These are phyloP conservation scores for Talaromyces proteolyticus DNA, from an alignment of 495 filamentous ascomycete species.

Conservation along the genomic window DNA sequence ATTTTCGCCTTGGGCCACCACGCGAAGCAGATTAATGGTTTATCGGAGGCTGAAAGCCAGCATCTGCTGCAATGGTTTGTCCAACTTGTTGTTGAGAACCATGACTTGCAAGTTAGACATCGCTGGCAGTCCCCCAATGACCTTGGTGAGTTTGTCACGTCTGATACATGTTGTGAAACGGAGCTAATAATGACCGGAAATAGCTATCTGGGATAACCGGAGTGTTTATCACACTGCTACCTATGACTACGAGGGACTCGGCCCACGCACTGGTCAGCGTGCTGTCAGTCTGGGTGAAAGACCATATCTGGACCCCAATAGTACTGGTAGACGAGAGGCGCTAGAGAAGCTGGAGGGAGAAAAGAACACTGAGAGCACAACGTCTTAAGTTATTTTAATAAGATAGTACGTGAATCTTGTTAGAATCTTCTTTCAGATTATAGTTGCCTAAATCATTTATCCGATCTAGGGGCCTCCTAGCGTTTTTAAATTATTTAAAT, in stretches of 20 bases:
- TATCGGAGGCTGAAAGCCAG: constrained; percentile 51
- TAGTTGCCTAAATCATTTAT: too few relatives aligned
- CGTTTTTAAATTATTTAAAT: too few relatives aligned
- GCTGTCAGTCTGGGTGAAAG: constrained; percentile 60
- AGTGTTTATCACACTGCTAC: constrained; percentile 65
- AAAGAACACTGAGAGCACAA: neutral
- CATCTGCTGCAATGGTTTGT: constrained; percentile 50
- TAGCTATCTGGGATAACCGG: constrained; percentile 67
- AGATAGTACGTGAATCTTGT: too few relatives aligned
- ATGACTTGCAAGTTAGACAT: constrained; percentile 35
- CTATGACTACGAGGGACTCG: constrained; percentile 55
- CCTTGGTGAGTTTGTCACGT: constrained; percentile 10
- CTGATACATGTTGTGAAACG: too few relatives aligned
- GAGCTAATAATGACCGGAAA: too few relatives aligned
- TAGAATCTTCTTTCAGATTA: too few relatives aligned
- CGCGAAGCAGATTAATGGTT: constrained; percentile 49
- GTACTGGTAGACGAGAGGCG: constrained; percentile 35
- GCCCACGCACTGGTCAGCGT: constrained; percentile 52
- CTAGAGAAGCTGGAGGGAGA: neutral
- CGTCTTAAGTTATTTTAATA: too few relatives aligned
- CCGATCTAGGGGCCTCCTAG: too few relatives aligned
- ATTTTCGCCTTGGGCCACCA: constrained; percentile 55
- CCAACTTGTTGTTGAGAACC: constrained; percentile 56
- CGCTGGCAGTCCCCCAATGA: constrained; percentile 7
- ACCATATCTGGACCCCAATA: constrained; percentile 52